These are phyloP conservation scores for Neckera pumila DNA, from an alignment of 225 moss, liverwort and hornwort species.

Conservation along the genomic window DNA sequence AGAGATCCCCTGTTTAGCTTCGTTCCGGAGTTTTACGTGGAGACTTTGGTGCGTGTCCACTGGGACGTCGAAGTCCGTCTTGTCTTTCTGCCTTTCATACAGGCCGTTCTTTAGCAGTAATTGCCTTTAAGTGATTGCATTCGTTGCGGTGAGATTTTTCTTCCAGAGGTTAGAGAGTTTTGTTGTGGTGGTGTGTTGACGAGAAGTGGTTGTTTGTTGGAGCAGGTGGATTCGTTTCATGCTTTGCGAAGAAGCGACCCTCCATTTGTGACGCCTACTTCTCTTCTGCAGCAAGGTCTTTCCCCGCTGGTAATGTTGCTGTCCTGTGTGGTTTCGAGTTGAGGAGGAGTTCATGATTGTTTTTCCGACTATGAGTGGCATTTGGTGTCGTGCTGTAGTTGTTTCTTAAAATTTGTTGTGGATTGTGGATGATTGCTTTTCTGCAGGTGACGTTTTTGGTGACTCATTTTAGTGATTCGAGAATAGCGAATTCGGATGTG, in stretches of 20 bases:
- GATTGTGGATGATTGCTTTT: not conserved
- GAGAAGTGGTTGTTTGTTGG: not conserved
- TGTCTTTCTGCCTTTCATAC: not conserved
- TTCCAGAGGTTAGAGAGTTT: not conserved
- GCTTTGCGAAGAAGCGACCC: conserved; percentile 91
- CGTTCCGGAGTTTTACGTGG: conserved; percentile 92
- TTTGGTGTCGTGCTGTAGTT: not conserved
- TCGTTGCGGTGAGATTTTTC: not conserved
- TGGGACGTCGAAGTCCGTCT: not conserved
- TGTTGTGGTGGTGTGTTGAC: not conserved
- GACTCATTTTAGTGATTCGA: conserved; percentile 74
- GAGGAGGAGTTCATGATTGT: not conserved
- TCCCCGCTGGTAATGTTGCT: conserved; percentile 60
- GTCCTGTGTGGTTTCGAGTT: not conserved
- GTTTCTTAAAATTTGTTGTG: not conserved
- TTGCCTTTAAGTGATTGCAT: not conserved
- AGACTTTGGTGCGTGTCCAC: conserved; percentile 55
- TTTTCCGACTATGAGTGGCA: no score
- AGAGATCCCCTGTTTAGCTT: conserved; percentile 75
- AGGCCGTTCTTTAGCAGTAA: not conserved
- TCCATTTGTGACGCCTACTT: conserved; percentile 80
- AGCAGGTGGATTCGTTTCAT: conserved; percentile 92
- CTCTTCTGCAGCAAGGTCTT: conserved; percentile 87
- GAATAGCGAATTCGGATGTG: conserved; percentile 94
- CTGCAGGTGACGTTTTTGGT: conserved; percentile 82